phyloP scores from a whole-genome alignment of 2,329 filamentous ascomycete species.

The Apiospora marii region DNA sequence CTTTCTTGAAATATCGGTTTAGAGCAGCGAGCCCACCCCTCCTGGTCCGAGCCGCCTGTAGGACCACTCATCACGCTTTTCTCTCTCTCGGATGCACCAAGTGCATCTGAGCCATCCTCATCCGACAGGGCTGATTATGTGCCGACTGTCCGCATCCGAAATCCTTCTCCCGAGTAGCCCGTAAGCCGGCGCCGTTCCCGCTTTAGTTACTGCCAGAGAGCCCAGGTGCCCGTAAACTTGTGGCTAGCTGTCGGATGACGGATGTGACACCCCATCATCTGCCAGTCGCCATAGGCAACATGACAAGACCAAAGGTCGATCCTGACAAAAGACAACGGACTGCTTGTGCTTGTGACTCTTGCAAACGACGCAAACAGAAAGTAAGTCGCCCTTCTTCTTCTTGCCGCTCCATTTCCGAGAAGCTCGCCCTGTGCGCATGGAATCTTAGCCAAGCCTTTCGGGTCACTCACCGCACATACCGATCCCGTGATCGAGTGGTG shows the following conservation, averaged over 20 bases:
- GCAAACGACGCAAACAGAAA: constrained; percentile 73
- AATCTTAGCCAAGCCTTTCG: not conserved
- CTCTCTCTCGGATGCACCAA: constrained; percentile 16
- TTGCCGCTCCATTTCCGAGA: constrained; percentile 5
- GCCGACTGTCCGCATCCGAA: constrained; percentile 42
- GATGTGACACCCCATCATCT: constrained; percentile 41
- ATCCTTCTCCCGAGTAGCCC: constrained; percentile 38
- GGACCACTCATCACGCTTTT: constrained; percentile 15
- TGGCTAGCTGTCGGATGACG: constrained; percentile 43
- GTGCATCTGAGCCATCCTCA: constrained; percentile 24
- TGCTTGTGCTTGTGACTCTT: constrained; percentile 69
- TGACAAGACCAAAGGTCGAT: constrained; percentile 63
- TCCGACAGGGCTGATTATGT: constrained; percentile 41
- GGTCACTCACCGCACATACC: not conserved
- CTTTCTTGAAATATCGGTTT: constrained; percentile 4
- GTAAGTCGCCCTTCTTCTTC: constrained; percentile 48
- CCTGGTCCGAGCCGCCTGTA: constrained; percentile 31
- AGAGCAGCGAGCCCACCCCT: not conserved
- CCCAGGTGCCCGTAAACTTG: constrained; percentile 36
- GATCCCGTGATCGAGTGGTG: constrained; percentile 6
- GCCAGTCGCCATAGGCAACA: constrained; percentile 38
- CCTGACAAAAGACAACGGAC: constrained; percentile 69
- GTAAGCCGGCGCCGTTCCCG: constrained; percentile 41
- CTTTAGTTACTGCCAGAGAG: constrained; percentile 35
- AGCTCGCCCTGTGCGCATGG: constrained; percentile 5